These are phyloP conservation scores for Blastocrithidia nonstop DNA, from an alignment of 208 protist species.

Conservation along the genomic window DNA sequence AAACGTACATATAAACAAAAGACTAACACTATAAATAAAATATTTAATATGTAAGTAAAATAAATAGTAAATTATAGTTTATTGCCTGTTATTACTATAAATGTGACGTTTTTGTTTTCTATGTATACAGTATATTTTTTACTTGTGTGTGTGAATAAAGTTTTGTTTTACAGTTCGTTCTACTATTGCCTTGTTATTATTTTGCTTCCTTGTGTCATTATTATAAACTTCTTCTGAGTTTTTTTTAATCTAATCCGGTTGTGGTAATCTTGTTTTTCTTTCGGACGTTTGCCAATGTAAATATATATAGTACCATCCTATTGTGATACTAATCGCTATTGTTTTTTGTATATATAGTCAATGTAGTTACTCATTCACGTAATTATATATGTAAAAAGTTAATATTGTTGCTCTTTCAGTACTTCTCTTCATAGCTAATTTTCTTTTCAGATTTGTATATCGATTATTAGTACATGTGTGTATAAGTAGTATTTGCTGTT, in stretches of 20 bases:
- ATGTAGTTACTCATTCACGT: no score
- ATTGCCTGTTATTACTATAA: no score
- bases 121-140: slow-evolving; percentile 1
- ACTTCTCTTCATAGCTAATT: no score
- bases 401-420: no score
- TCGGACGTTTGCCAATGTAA: not conserved
- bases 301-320: not conserved
- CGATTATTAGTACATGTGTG: no score
- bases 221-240: slow-evolving; percentile 2
- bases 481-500: no score
- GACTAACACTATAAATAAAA: no score
- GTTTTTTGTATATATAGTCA: no score
- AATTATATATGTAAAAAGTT: no score
- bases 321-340: slow-evolving; percentile 4
- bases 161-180: slow-evolving; percentile 3
- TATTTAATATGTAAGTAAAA: not conserved
- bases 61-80: slow-evolving; percentile 2
- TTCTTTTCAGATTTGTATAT: no score
- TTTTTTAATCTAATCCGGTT: not conserved
- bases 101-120: not conserved
- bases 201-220: no score
- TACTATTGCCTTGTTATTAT: slow-evolving; percentile 6
- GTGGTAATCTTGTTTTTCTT: not conserved
- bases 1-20: slow-evolving; percentile 49
- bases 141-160: not conserved